Conservation (phyloP, 352 stramenopile genomes). For the Pythium guiyangense region DNA sequence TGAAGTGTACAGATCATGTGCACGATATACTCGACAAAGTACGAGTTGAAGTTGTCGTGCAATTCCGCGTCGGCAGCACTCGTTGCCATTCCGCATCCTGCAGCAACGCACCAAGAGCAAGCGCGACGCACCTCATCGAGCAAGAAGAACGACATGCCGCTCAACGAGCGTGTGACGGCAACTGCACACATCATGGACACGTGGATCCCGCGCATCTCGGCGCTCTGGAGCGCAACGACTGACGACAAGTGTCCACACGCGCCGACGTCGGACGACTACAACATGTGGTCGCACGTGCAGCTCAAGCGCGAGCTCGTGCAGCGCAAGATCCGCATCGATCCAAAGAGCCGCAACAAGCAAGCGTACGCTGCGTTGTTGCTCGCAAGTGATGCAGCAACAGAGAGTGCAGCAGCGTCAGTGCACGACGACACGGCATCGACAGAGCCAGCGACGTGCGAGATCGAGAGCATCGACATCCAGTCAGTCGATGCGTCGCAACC, state of each 20-base stretch:
- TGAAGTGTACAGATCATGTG: not conserved
- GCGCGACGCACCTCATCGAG: not conserved
- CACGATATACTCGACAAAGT: not conserved
- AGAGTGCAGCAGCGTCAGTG: not conserved
- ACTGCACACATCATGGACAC: constrained; percentile 9
- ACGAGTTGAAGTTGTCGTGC: constrained; percentile 12
- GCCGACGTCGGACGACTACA: constrained; percentile 50
- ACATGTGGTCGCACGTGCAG: constrained; percentile 43
- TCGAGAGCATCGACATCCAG: constrained; percentile 9
- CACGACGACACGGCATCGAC: not conserved
- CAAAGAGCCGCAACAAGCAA: constrained; percentile 37
- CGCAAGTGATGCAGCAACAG: constrained; percentile 16
- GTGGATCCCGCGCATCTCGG: constrained; percentile 26
- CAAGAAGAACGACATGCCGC: too few species aligned
- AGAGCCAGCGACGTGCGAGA: not conserved
- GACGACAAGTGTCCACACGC: constrained; percentile 31
- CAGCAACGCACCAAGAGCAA: not conserved
- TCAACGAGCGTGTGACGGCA: not conserved
- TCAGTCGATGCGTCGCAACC: not conserved
- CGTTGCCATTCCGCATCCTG: constrained; percentile 3
- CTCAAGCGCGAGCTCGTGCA: constrained; percentile 52
- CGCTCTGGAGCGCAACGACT: constrained; percentile 35
- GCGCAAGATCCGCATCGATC: constrained; percentile 40
- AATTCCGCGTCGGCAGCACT: not conserved
- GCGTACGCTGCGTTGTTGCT: constrained; percentile 38